A percentile compares a stretch with the other conserved stretches of the same genome.
phyloP scores from a whole-genome alignment of 371 early-diverging fungal species.

The Mortierella sp. region DNA sequence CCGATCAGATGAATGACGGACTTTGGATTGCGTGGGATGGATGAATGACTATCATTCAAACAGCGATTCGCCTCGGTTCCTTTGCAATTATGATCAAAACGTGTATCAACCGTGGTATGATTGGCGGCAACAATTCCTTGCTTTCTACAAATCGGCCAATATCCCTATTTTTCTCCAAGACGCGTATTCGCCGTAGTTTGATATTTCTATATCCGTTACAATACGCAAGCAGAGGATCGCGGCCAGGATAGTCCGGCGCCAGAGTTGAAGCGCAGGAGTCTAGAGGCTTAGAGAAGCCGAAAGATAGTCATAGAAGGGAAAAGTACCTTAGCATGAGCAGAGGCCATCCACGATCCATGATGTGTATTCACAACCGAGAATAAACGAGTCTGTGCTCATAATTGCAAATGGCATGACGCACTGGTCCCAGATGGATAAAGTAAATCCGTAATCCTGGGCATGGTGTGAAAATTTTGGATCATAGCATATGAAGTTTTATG shows the following conservation, averaged over 20 bases:
- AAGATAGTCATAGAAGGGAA: too few species aligned
- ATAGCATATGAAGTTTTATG: not conserved
- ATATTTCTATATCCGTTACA: not conserved
- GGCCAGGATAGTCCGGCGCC: not conserved
- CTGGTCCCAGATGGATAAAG: not conserved
- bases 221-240: too few species aligned
- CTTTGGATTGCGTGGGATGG: not conserved
- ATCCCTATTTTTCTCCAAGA: not conserved
- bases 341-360: not conserved
- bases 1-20: slow-evolving; percentile 3
- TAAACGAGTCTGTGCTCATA: too few species aligned
- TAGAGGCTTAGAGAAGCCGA: not conserved
- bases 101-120: not conserved
- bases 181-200: not conserved
- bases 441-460: not conserved
- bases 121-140: too few species aligned
- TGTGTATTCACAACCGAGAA: not conserved
- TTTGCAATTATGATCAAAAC: not conserved
- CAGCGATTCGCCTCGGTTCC: not conserved
- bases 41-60: not conserved
- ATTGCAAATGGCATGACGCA: too few species aligned
- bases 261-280: not conserved
- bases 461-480: not conserved
- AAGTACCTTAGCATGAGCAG: not conserved
- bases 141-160: too few species aligned